Conservation (phyloP, 2,329 filamentous ascomycete species). For the Xylaria arbuscula region DNA sequence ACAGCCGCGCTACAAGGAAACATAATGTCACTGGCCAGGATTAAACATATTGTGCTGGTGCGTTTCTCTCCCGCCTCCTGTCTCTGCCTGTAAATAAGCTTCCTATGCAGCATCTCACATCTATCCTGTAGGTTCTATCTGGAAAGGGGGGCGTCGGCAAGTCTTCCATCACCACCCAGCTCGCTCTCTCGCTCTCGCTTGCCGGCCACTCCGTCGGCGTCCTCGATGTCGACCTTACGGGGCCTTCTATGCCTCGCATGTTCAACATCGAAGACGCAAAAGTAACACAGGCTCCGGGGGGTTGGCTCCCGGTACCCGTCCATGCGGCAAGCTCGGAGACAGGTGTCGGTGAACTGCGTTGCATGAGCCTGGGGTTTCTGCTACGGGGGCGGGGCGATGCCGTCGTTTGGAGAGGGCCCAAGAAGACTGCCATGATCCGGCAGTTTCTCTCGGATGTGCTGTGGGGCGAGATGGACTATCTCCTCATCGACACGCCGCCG, state of each 20-base stretch:
- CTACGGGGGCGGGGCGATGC: conserved; percentile 85
- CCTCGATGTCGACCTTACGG: conserved; percentile 94
- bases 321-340: conserved; percentile 68
- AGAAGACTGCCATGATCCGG: conserved; percentile 98
- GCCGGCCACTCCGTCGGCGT: conserved; percentile 91
- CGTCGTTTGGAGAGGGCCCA: conserved; percentile 96
- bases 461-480: conserved; percentile 88
- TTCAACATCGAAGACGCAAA: conserved; percentile 90
- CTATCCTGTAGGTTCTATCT: conserved; percentile 73
- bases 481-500: conserved; percentile 95
- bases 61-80: conserved; percentile 41
- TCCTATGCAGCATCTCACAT: conserved; percentile 18
- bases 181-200: conserved; percentile 87
- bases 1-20: background rate
- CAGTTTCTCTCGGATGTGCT: conserved; percentile 94
- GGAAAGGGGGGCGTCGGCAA: conserved; percentile 99
- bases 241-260: conserved; percentile 94
- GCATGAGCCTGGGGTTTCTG: conserved; percentile 95
- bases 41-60: conserved; percentile 83
- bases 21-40: conserved; percentile 73
- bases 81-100: conserved; percentile 18
- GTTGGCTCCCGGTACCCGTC: conserved; percentile 90
- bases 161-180: conserved; percentile 95
- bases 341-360: conserved; percentile 73
- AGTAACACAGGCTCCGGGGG: conserved; percentile 89